Percentiles rank a stretch among this genome's conserved stretches.
These are phyloP conservation scores for Cucurbita moschata DNA, from an alignment of 306 rosid species.

Conservation along the genomic window DNA sequence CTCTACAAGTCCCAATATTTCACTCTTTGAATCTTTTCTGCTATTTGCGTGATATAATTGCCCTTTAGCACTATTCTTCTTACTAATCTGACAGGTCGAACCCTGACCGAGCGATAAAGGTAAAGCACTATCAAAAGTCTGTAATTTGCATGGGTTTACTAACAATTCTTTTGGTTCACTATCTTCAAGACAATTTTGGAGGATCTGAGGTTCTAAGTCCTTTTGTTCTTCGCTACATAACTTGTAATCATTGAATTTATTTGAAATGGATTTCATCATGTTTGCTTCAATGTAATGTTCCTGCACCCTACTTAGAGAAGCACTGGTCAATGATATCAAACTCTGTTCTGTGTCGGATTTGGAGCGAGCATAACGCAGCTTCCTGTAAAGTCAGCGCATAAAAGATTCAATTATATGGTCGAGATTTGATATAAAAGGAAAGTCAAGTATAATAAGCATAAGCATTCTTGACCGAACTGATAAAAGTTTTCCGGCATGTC, in stretches of 20 bases:
- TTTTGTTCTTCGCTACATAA: conserved; percentile 18
- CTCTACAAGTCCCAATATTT: conserved; percentile 20
- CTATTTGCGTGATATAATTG: conserved; percentile 14
- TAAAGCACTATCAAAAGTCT: conserved; percentile 22
- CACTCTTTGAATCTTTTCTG: conserved; percentile 26
- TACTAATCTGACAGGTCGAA: conserved; percentile 15
- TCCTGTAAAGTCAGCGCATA: conserved; percentile 23
- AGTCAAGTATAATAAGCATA: conserved; percentile 5
- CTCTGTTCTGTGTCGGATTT: conserved; percentile 1
- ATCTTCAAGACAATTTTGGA: conserved; percentile 17
- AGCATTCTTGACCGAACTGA: conserved; percentile 20
- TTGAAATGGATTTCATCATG: conserved; percentile 15
- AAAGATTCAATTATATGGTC: conserved; percentile 14
- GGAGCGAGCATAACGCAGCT: conserved; percentile 18
- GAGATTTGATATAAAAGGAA: not conserved
- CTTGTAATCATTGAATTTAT: conserved; percentile 18
- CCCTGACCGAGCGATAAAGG: conserved; percentile 18
- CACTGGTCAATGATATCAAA: conserved; percentile 10
- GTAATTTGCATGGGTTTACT: conserved; percentile 18
- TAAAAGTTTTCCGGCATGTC: conserved; percentile 16
- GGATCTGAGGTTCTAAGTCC: conserved; percentile 16
- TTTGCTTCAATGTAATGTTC: conserved; percentile 16
- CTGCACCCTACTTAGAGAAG: conserved; percentile 13
- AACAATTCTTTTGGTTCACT: conserved; percentile 24
- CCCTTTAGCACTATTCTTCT: conserved; percentile 19